Base-by-base conservation (phyloP, 2,329 filamentous ascomycete genomes). In the Grosmannia huntii region DNA sequence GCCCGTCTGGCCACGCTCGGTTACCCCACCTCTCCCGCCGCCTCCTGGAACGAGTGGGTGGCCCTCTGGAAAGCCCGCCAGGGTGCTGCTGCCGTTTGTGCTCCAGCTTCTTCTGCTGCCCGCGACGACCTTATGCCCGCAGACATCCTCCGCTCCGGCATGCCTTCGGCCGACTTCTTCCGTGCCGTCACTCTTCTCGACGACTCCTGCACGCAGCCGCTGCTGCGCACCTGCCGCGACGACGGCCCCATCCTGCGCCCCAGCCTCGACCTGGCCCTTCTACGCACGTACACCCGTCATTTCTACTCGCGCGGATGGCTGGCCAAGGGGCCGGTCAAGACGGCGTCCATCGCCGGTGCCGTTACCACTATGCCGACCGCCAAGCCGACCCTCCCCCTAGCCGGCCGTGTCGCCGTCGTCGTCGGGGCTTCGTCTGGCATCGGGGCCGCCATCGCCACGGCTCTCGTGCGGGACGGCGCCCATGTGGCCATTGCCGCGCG, bases 221-320 rank as follows among this genome's bases (percentile, higher is more conserved):
- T 82, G 55, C 80, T 82, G 16, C 67, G 78, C 71, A 64, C 76
- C 65, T 60, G 38, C 16, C 21, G 10, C 11, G 36, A 44, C 21
- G 23, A 28, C 11, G 14, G n/a, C 23, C 53, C 21, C 36, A 44
- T 90, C 1, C 75, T 82, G 63, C 78, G 87, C 5, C 85, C 86
- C 2, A 84, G 83, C 69, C 85, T 90, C 27, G 85, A 90, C 66
- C 74, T 71, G 21, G 76, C 81, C 16, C 73, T 92, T n/a, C 78
- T 90, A 7, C 84, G 88, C 68, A 91, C 84, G 0, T 92, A 92
- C 67, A 81, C 85, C 25, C 85, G 88, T 19, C 86, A 91, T 68
- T 92, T 88, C 77, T 91, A 86, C 66, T 86, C 86, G 21, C 76
- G 88, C 68, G 88, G 88, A 51, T 92, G 88, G 88, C 75, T 92